A percentile compares a stretch with the other conserved stretches of the same genome.
Conservation (phyloP, 208 protist species). For the Wallacemonas rigidus region DNA sequence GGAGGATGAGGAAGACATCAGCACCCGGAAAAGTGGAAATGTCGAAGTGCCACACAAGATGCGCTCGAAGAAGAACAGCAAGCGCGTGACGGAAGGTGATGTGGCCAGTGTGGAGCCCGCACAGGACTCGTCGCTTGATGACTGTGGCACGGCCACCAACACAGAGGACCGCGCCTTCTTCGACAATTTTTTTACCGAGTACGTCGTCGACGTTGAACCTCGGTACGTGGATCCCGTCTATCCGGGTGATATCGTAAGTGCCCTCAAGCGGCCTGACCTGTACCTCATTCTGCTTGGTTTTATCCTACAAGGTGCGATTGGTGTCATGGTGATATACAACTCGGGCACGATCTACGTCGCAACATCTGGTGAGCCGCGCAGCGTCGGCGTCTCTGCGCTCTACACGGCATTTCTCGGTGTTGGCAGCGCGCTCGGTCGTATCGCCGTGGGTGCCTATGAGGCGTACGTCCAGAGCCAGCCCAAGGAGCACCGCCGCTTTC, state of each 20-base stretch:
- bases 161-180: neutral
- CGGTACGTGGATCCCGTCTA: constrained; percentile 50
- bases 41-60: constrained; percentile 1
- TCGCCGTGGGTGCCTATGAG: constrained; percentile 34
- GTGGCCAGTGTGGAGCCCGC: constrained; percentile 4
- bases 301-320: constrained; percentile 29
- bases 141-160: neutral
- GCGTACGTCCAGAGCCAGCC: constrained; percentile 13
- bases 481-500: constrained; percentile 17
- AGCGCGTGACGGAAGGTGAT: neutral
- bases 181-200: neutral
- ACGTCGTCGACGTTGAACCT: constrained; percentile 3
- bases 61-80: neutral
- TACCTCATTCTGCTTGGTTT: constrained; percentile 34
- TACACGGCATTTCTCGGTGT: constrained; percentile 44
- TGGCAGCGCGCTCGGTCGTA: constrained; percentile 32
- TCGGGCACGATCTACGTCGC: constrained; percentile 37
- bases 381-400: constrained; percentile 26
- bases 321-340: constrained; percentile 41
- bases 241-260: constrained; percentile 44
- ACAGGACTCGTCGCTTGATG: neutral
- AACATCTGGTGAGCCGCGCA: constrained; percentile 24
- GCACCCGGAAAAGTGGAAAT: neutral
- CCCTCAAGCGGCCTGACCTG: constrained; percentile 24
- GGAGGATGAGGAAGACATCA: constrained; percentile 9